These are phyloP conservation scores for Phytophthora brassicae DNA, from an alignment of 352 stramenopile species.

Conservation along the genomic window DNA sequence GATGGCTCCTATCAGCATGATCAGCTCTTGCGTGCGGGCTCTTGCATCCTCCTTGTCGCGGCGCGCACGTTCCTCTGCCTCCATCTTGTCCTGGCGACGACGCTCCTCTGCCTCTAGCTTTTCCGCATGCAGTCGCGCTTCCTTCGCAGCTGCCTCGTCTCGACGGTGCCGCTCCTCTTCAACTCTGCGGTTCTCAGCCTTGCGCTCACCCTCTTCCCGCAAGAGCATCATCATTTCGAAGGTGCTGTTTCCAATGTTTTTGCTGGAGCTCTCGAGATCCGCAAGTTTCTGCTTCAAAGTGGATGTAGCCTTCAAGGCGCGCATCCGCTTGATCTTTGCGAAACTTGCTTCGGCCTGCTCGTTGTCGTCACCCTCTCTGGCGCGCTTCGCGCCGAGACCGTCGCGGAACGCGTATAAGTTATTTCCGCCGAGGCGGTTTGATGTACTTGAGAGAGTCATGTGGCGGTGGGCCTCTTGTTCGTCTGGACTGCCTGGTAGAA, in stretches of 20 bases:
- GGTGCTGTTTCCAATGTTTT: neutral
- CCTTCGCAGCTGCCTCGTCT: neutral
- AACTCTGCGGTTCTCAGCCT: neutral
- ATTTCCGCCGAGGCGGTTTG: neutral
- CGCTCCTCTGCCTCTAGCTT: conserved; percentile 7
- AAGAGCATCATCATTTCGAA: conserved; percentile 10
- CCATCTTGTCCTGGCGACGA: conserved; percentile 7
- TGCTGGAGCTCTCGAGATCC: neutral
- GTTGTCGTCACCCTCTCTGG: neutral
- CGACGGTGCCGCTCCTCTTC: conserved; percentile 2
- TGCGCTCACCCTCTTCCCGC: conserved; percentile 5
- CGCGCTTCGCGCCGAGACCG: neutral
- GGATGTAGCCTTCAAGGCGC: neutral
- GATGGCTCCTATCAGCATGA: neutral
- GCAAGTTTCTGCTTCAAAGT: neutral
- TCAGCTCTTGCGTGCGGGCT: neutral
- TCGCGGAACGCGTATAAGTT: neutral
- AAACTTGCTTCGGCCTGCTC: conserved; percentile 3
- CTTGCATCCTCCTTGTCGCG: conserved; percentile 9
- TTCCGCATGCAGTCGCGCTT: neutral
- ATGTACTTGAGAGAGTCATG: neutral
- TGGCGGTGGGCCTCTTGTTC: too few relatives aligned
- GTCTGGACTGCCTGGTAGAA: too few relatives aligned
- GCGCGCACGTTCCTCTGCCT: conserved; percentile 1
- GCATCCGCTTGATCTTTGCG: neutral